These are phyloP conservation scores for Puccinia hordei DNA, from an alignment of 1,284 basidiomycete species.

Conservation along the genomic window DNA sequence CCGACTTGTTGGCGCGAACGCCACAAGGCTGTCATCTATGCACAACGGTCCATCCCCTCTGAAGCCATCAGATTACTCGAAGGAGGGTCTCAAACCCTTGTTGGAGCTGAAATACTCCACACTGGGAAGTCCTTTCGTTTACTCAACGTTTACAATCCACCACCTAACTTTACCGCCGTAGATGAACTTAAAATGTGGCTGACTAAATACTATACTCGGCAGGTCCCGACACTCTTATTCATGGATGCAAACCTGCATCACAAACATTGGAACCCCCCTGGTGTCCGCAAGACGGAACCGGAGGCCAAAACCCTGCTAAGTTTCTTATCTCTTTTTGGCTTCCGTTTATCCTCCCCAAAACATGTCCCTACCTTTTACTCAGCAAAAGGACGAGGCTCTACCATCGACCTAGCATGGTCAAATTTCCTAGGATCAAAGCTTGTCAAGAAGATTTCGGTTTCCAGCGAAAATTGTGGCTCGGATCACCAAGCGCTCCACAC, in stretches of 20 bases:
- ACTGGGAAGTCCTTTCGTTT: not conserved
- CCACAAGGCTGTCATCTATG: not conserved
- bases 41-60: not conserved
- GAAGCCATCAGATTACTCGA: not conserved
- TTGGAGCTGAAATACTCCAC: not conserved
- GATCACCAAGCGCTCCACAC: not conserved
- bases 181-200: not conserved
- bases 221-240: not conserved
- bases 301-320: not conserved
- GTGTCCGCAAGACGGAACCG: not conserved
- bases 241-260: constrained; percentile 24
- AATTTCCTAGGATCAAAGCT: not conserved
- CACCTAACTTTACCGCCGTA: not conserved
- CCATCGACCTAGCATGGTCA: constrained; percentile 9
- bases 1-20: not conserved
- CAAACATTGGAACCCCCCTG: not conserved
- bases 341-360: not conserved
- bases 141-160: constrained; percentile 7
- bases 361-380: not conserved
- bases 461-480: not conserved
- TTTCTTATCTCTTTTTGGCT: not conserved
- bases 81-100: not conserved
- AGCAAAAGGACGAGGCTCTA: not conserved
- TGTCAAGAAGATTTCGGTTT: not conserved
- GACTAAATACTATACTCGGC: not conserved